Base-by-base conservation (phyloP, 2,329 filamentous ascomycete species). In the Diaporthe ampelina region DNA sequence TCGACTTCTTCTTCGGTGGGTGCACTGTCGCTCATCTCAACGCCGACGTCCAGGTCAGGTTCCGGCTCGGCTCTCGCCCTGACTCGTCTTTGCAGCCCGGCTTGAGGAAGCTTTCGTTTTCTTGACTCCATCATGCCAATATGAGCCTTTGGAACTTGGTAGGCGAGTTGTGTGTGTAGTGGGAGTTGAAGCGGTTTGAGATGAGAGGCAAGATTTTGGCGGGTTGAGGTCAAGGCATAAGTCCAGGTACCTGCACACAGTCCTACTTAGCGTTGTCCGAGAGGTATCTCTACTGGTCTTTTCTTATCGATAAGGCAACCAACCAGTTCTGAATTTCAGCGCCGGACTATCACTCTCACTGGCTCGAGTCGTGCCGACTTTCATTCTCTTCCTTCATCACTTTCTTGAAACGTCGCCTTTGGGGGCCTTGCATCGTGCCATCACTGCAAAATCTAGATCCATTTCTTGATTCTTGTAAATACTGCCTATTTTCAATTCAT, bases 61-160 rank as follows among this genome's bases (percentile, higher is more conserved):
- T 86, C 82, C 35, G 87, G 86, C 37, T 88, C 84, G 40, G 80
- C 84, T 63, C 86, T 81, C 1, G 84, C 82, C 48, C 85, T 84
- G 1, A 88, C 86, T 56, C 86, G 82, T 73, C 86, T 82, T 75
- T 85, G 83, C 2, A 87, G 79, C 15, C 81, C 83, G 9, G 79
- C 54, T 0, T 80, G 79, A 1, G 82, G 81, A 4, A 81, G 70
- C 77, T 86, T 88, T 54, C 88, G 83, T 77, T 84, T 83, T 74
- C 84, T 83, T 0, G 81, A 76, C 0, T 82, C 77, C 84, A 86
- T 85, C 32, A 29, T 77, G 7, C 40, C 17, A 37, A 54, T 54
- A 8, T 19, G 63, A 26, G 35, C 50, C 24, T 57, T 65, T 61
- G 35, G 1, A 5, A 72, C 10, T 50, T 19, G 68, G 24, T 17